Conservation (phyloP, 1,284 basidiomycete genomes). For the Coniferiporia weirii region DNA sequence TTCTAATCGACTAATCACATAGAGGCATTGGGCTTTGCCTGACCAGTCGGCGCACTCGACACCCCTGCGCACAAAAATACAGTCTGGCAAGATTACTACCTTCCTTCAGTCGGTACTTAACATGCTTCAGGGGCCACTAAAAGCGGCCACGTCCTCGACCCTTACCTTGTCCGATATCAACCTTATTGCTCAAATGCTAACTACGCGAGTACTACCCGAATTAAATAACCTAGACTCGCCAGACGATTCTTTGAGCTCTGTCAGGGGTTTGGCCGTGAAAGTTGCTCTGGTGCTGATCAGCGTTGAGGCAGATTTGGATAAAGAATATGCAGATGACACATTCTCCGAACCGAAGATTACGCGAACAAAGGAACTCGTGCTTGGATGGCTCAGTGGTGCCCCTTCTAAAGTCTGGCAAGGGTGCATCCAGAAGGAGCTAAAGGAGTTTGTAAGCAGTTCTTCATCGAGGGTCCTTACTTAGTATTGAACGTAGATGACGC, state of each 20-base stretch:
- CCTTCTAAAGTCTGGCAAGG: slow-evolving; percentile 3
- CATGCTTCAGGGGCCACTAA: slow-evolving; percentile 27
- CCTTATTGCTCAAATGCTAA: slow-evolving; percentile 38
- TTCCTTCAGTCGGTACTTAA: slow-evolving; percentile 37
- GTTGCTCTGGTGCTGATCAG: slow-evolving; percentile 3
- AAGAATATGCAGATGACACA: slow-evolving; percentile 9
- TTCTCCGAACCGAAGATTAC: slow-evolving; percentile 4
- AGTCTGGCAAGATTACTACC: slow-evolving; percentile 36
- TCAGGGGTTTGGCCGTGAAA: slow-evolving; percentile 14
- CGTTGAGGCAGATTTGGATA: neutral
- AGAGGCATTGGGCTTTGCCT: slow-evolving; percentile 44
- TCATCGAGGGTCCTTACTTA: neutral
- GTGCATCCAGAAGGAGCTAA: slow-evolving; percentile 9
- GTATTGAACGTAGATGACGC: neutral
- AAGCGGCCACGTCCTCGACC: slow-evolving; percentile 18
- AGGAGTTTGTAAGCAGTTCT: slow-evolving; percentile 7
- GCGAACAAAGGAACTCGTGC: slow-evolving; percentile 1
- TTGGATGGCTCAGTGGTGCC: slow-evolving; percentile 9
- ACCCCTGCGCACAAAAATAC: slow-evolving; percentile 29
- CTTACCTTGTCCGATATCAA: slow-evolving; percentile 25
- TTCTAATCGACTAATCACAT: neutral
- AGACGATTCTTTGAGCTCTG: slow-evolving; percentile 26
- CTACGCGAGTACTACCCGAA: slow-evolving; percentile 45
- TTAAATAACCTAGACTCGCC: slow-evolving; percentile 31
- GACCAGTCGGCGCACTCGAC: slow-evolving; percentile 27